Conservation (phyloP, 1,284 basidiomycete species). For the Coniophora puteana region DNA sequence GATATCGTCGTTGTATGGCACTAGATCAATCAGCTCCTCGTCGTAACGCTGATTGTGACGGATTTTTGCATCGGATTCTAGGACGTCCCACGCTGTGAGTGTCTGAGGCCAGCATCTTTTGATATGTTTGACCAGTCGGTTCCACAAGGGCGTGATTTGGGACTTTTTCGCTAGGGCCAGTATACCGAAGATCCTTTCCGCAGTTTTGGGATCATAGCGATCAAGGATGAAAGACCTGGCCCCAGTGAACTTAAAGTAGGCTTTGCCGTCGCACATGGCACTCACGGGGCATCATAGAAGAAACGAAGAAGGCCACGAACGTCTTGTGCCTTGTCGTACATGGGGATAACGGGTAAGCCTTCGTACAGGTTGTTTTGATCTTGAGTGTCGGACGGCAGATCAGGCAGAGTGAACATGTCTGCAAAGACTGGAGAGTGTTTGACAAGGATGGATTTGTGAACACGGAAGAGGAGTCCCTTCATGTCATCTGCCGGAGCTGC, state of each 20-base stretch:
- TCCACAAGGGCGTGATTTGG: slow-evolving; percentile 2
- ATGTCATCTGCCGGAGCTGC: slow-evolving; percentile 2
- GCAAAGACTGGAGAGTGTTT: slow-evolving; percentile 6
- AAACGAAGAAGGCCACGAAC: slow-evolving; percentile 6
- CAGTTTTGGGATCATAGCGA: slow-evolving; percentile 5
- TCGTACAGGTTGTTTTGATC: slow-evolving; percentile 3
- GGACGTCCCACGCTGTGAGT: slow-evolving; percentile 4
- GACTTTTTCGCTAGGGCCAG: slow-evolving; percentile 5
- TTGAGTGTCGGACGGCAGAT: slow-evolving; percentile 25
- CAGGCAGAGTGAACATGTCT: slow-evolving; percentile 18
- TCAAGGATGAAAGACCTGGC: slow-evolving; percentile 4
- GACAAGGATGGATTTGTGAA: slow-evolving; percentile 7
- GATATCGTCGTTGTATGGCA: background rate
- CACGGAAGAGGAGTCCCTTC: slow-evolving; percentile 8
- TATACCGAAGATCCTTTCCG: slow-evolving; percentile 2
- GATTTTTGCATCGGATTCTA: too few species aligned
- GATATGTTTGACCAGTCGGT: slow-evolving; percentile 1
- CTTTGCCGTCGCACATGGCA: background rate
- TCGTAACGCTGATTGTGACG: too few species aligned
- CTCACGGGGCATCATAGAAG: slow-evolving; percentile 7
- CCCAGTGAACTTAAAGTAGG: slow-evolving; percentile 4
- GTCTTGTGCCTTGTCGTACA: slow-evolving; percentile 8
- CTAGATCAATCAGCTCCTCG: background rate
- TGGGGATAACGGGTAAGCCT: slow-evolving; percentile 1
- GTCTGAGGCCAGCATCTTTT: slow-evolving; percentile 6